These are phyloP conservation scores for Exophiala bonariae DNA, from an alignment of 2,329 filamentous ascomycete species.

Conservation along the genomic window DNA sequence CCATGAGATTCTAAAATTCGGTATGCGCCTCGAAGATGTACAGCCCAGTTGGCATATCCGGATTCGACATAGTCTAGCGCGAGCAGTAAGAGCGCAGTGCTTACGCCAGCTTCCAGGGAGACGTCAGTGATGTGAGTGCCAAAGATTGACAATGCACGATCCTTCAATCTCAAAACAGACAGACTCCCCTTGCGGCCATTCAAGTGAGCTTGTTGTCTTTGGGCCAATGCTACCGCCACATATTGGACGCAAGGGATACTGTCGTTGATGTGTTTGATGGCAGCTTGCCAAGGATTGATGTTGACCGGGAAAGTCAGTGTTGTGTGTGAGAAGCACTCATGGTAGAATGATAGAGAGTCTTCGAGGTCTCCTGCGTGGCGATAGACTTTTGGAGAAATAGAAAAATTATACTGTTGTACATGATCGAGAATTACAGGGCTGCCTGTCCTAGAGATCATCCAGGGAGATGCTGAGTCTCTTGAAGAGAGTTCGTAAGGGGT, in stretches of 20 bases:
- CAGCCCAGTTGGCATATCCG: constrained; percentile 19
- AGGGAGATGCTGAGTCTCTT: constrained; percentile 8
- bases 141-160: constrained; percentile 18
- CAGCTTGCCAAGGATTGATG: constrained; percentile 24
- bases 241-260: constrained; percentile 20
- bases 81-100: constrained; percentile 19
- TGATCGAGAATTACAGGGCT: constrained; percentile 1
- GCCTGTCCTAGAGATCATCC: constrained; percentile 2
- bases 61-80: constrained; percentile 23
- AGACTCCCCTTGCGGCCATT: constrained; percentile 13
- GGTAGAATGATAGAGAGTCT: constrained; percentile 18
- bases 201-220: constrained; percentile 22
- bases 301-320: constrained; percentile 21
- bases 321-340: constrained; percentile 19
- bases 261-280: constrained; percentile 17
- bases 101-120: constrained; percentile 19
- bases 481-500: background rate
- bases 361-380: constrained; percentile 12
- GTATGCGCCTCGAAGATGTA: constrained; percentile 21
- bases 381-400: constrained; percentile 8
- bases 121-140: constrained; percentile 18
- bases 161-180: constrained; percentile 17
- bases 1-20: constrained; percentile 21
- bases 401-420: background rate
- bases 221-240: constrained; percentile 19